phyloP scores from a whole-genome alignment of 106 monocot species.

The Dendrobium nobile region DNA sequence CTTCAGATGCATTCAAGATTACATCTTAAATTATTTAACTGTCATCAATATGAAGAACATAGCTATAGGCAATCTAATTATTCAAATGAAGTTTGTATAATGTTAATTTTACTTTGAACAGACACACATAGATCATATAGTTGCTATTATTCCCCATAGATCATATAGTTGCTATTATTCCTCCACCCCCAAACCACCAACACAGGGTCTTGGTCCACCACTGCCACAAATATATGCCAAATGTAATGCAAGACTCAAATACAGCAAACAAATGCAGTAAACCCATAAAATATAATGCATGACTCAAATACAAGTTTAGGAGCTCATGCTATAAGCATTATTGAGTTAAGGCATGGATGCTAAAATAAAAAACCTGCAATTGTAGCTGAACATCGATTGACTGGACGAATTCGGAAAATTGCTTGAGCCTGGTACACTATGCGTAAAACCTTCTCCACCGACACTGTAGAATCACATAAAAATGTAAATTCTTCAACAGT shows the following conservation, averaged over 20 bases:
- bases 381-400: slow-evolving; percentile 91
- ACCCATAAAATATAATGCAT: neutral
- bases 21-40: neutral
- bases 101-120: neutral
- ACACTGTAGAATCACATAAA: slow-evolving; percentile 38
- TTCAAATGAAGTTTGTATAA: neutral
- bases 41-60: neutral
- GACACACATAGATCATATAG: neutral
- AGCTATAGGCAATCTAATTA: neutral
- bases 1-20: neutral
- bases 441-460: slow-evolving; percentile 75
- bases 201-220: too few relatives aligned
- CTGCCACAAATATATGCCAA: too few relatives aligned
- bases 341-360: neutral
- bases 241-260: too few relatives aligned
- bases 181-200: neutral
- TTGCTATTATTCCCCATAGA: neutral
- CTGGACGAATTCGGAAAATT: slow-evolving; percentile 81
- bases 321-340: neutral
- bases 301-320: too few relatives aligned
- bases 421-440: slow-evolving; percentile 97
- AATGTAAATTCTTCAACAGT: neutral
- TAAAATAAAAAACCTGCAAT: slow-evolving; percentile 61
- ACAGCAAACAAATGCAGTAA: too few relatives aligned
- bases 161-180: neutral